Evolutionary conservation across 352 stramenopile species (phyloP).

Genomic region (Globisporangium apiculatum): DNA sequence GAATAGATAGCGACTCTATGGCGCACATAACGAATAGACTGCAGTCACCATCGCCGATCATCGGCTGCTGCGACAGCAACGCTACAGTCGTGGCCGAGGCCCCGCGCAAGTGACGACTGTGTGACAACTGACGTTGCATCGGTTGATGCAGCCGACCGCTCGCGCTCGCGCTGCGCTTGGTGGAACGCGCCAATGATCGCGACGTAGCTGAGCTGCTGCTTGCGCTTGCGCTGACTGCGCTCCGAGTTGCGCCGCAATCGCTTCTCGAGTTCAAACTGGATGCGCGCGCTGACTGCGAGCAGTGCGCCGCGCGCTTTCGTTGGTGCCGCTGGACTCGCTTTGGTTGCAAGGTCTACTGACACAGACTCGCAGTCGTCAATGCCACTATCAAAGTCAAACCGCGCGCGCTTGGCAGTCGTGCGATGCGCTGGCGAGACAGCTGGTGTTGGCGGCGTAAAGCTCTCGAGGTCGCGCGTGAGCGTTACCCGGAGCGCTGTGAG

Average conservation of each 20-base stretch:
- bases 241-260: slow-evolving; percentile 41
- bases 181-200: slow-evolving; percentile 78
- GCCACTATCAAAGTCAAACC: slow-evolving; percentile 42
- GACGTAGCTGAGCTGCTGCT: slow-evolving; percentile 77
- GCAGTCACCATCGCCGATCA: no score
- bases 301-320: slow-evolving; percentile 39
- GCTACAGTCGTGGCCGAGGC: no score
- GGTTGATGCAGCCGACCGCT: no score
- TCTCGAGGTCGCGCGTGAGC: slow-evolving; percentile 64
- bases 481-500: slow-evolving; percentile 70
- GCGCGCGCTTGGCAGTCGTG: slow-evolving; percentile 39
- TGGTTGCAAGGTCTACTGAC: slow-evolving; percentile 12
- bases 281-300: slow-evolving; percentile 60
- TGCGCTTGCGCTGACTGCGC: slow-evolving; percentile 40
- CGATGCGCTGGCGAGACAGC: slow-evolving; percentile 57
- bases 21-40: no score
- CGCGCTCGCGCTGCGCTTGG: slow-evolving; percentile 59
- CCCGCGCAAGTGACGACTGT: no score
- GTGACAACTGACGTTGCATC: no score
- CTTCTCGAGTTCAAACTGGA: slow-evolving; percentile 71
- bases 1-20: no score
- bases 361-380: slow-evolving; percentile 21
- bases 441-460: slow-evolving; percentile 61
- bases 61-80: no score
- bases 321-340: slow-evolving; percentile 20